Conservation (phyloP, 83 land plant genomes). For the Picea mariana region DNA sequence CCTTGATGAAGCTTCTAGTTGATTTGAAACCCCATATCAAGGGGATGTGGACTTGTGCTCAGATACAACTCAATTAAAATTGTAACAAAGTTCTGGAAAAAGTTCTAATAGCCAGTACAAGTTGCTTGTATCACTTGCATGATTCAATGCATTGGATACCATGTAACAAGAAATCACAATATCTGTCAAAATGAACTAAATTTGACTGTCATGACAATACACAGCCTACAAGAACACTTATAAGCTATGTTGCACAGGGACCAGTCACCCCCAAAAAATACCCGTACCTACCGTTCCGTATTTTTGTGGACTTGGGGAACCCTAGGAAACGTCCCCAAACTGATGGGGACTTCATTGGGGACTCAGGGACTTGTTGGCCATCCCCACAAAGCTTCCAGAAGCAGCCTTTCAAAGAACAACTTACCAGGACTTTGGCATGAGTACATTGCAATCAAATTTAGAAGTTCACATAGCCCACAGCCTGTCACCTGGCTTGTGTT, state of each 20-base stretch:
- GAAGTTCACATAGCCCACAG: too few relatives aligned
- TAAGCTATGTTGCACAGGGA: too few relatives aligned
- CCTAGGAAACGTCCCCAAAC: too few relatives aligned
- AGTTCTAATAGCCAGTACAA: not conserved
- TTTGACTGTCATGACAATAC: too few relatives aligned
- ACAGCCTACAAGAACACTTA: too few relatives aligned
- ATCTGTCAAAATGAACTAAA: not conserved
- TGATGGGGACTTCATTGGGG: too few relatives aligned
- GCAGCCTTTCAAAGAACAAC: not conserved
- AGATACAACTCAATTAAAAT: not conserved
- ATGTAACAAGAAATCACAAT: not conserved
- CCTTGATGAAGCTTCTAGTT: not conserved
- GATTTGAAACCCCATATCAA: not conserved
- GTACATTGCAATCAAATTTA: not conserved
- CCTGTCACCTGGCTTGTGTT: too few relatives aligned
- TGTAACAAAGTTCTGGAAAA: not conserved
- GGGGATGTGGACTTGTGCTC: not conserved
- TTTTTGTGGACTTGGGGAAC: too few relatives aligned
- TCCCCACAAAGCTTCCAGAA: not conserved
- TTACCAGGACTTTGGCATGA: slow-evolving; percentile 48
- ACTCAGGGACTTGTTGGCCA: too few relatives aligned
- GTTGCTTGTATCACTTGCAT: not conserved
- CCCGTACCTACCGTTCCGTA: too few relatives aligned
- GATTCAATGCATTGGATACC: not conserved
- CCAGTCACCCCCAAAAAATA: too few relatives aligned